Evolutionary conservation across 2,329 filamentous ascomycete species (phyloP), one percentile per base, ranked within the genome.

Genomic region (Cryphonectria radicalis): DNA sequence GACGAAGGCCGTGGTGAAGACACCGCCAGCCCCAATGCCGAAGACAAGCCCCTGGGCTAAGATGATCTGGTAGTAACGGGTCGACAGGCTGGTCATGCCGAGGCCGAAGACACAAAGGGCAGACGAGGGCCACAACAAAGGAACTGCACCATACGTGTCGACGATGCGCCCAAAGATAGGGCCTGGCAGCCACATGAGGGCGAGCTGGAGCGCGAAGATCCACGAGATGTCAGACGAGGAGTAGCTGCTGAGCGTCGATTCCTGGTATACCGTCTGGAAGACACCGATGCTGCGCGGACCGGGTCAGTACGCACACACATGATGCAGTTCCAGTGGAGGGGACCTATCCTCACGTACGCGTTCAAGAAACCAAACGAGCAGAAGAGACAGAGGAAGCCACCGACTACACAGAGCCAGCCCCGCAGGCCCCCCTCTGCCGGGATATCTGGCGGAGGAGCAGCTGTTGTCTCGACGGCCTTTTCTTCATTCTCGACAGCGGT

Each of bases 201-300:
- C 25, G 22, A 76, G 71, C 66, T 76, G 74, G 46, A 75, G 32
- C 19, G 74, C 69, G 60, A 76, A 74, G 46, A 76, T 76, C 75
- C 75, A 76, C 43, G 74, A 64, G 55, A 76, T 75, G 32, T 60
- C 53, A 4, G 70, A 73, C 2, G 75, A 25, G 5, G 71, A 60
- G 64, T 76, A 76, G 40, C 55, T 37, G 25, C 63, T 67, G 11
- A 76, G 72, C 6, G 57, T 55, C 17, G 68, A 70, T 43, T 73
- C 59, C 53, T 76, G 64, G 70, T 76, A 76, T 13, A 42, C 62
- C 40, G 69, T 73, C 65, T 74, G 71, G 69, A 75, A 74, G 19
- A 75, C 67, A 68, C 76, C 70, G 66, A 78, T 70, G 1, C 68
- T 70, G 57, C 35, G 57, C 17, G 57, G 35, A 35, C 3, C 57